These are phyloP conservation scores for Hexamita inflata DNA, from an alignment of 208 protist genomes.

Conservation along the genomic window DNA sequence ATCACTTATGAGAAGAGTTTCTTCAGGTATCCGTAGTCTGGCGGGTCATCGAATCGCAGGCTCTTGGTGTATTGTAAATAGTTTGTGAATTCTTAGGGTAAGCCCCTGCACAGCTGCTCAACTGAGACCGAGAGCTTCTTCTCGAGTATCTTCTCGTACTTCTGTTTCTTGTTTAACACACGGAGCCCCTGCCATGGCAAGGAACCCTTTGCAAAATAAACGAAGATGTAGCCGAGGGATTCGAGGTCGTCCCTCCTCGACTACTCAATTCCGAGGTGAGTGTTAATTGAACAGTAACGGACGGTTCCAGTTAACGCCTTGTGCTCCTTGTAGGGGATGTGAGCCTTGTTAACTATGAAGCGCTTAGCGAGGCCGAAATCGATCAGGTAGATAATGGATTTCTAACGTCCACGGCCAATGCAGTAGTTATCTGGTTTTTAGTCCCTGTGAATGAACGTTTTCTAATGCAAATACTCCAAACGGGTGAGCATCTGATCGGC, in stretches of 20 bases:
- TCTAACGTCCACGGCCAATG: slow-evolving; percentile 67
- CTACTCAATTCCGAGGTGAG: slow-evolving; percentile 87
- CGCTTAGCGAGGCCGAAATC: slow-evolving; percentile 96
- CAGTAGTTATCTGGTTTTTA: slow-evolving; percentile 94
- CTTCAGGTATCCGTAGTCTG: slow-evolving; percentile 88
- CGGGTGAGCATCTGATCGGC: slow-evolving; percentile 79
- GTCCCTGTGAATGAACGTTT: slow-evolving; percentile 87
- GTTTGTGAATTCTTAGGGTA: slow-evolving; percentile 67
- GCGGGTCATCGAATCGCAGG: slow-evolving; percentile 90
- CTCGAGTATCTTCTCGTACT: slow-evolving; percentile 89
- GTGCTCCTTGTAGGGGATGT: slow-evolving; percentile 94
- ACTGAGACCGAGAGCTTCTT: slow-evolving; percentile 79
- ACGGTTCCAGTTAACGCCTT: slow-evolving; percentile 96
- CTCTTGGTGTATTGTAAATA: slow-evolving; percentile 85
- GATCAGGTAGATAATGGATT: slow-evolving; percentile 70
- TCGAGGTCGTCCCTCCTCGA: slow-evolving; percentile 85
- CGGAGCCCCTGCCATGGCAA: slow-evolving; percentile 88
- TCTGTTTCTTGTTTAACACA: slow-evolving; percentile 82
- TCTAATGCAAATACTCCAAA: slow-evolving; percentile 84
- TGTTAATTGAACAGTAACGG: slow-evolving; percentile 94
- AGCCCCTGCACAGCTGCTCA: slow-evolving; percentile 72
- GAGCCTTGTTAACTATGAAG: slow-evolving; percentile 86
- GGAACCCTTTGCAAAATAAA: slow-evolving; percentile 91
- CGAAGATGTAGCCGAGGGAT: slow-evolving; percentile 86
- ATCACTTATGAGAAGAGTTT: too few relatives aligned